phyloP scores from a whole-genome alignment of 2,329 filamentous ascomycete species.

The Beauveria bassiana region DNA sequence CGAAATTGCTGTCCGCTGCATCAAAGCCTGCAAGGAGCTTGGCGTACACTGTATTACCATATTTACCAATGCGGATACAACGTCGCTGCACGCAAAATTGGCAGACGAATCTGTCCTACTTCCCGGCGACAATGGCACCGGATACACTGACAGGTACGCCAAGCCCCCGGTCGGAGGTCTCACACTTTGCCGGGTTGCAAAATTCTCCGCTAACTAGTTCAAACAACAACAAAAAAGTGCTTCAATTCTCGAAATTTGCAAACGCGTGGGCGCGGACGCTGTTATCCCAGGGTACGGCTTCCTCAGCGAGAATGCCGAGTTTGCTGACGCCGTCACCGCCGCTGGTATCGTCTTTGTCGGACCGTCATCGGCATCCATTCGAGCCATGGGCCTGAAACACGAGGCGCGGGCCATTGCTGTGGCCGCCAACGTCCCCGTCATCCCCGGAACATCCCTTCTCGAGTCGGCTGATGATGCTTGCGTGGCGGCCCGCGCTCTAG shows the following conservation, averaged over 20 bases:
- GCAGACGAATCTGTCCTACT: constrained; percentile 44
- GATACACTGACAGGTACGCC: constrained; percentile 9
- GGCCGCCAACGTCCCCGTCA: constrained; percentile 32
- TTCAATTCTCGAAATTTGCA: constrained; percentile 26
- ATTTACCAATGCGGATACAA: constrained; percentile 47
- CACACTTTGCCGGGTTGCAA: too few species aligned
- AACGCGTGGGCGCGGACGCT: constrained; percentile 39
- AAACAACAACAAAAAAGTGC: not conserved
- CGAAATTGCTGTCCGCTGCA: constrained; percentile 48
- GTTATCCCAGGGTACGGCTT: constrained; percentile 61
- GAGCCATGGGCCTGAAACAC: constrained; percentile 52
- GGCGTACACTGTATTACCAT: constrained; percentile 43
- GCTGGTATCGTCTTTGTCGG: constrained; percentile 52
- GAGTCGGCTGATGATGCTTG: not conserved
- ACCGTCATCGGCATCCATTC: constrained; percentile 43
- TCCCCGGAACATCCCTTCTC: constrained; percentile 26
- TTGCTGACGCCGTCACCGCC: constrained; percentile 42
- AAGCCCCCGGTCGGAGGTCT: too few species aligned
- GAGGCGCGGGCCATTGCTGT: constrained; percentile 45
- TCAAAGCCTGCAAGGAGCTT: constrained; percentile 36
- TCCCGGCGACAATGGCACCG: constrained; percentile 12
- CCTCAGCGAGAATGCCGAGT: constrained; percentile 53
- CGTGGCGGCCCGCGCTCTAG: not conserved
- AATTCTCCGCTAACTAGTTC: not conserved
- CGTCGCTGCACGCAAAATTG: constrained; percentile 43